Base-by-base conservation (phyloP, 176 grass and related monocot species). In the Melocanna baccifera region DNA sequence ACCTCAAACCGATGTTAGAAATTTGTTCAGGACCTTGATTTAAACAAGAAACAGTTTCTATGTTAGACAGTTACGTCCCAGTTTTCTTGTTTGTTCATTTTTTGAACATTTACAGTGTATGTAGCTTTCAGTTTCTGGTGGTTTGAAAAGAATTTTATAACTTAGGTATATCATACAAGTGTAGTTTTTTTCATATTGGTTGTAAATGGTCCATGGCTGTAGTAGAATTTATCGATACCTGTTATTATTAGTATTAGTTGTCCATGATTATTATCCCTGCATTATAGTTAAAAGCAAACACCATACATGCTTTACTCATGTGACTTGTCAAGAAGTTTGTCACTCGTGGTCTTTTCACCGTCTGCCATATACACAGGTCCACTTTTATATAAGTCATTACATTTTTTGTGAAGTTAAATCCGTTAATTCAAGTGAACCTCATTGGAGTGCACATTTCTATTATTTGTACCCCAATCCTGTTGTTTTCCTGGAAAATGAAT, bases 401-500 rank as follows among this genome's bases (percentile, higher is more conserved):
- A 4, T 63, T 63, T 39, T 47, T 11, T 32, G 23, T 51, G 25
- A 32, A 73, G 39, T 23, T 71, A 46, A n/a, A 61, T 45, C 22
- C 2, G 23, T 45, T 30, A 30, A 9, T 29, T 65, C 53, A 61
- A 47, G 68, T 62, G 18, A 34, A 62, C 26, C 28, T 36, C 6
- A 52, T 80, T 34, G 59, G 39, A 15, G 26, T 34, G 15, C n/a
- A 52, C 13, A n/a, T 81, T 52, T 56, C 19, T 32, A 80, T 75
- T 69, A 61, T 15, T 46, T 71, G n/a, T n/a, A n/a, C 58, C 93
- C 96, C 20, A 93, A 98, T 80, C 96, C 91, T 69, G 96, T 98
- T 87, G 86, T 98, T 81, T 98, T 98, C 81, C 81, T 98, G 71
- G 96, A 98, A 90, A 98, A 98, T 83, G 96, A 98, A 62, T 45